Evolutionary conservation across 148 eudicot genomes (phyloP).

Genomic region (Chenopodium formosanum): DNA sequence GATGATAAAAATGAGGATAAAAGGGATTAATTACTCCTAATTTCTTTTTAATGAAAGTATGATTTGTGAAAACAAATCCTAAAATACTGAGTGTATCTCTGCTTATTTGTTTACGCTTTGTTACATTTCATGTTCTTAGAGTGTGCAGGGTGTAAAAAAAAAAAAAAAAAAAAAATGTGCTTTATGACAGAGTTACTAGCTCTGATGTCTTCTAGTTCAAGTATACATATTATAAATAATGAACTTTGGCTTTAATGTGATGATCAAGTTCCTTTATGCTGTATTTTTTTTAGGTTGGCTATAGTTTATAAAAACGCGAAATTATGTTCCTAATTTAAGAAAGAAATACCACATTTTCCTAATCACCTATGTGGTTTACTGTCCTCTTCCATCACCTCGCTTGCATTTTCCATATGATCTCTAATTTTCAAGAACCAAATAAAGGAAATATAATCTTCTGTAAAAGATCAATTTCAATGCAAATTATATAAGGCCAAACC

Average conservation of each 20-base stretch:
- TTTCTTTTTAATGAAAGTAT: neutral
- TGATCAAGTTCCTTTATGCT: too few relatives aligned
- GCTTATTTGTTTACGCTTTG: neutral
- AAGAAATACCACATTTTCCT: too few relatives aligned
- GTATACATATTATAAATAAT: constrained; percentile 3
- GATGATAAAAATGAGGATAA: constrained; percentile 29
- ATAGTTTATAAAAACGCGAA: too few relatives aligned
- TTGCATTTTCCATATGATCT: too few relatives aligned
- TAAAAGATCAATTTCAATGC: too few relatives aligned
- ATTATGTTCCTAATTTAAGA: too few relatives aligned
- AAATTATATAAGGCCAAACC: too few relatives aligned
- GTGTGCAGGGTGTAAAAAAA: neutral
- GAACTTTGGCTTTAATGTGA: neutral
- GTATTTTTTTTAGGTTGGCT: neutral
- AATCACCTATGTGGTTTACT: too few relatives aligned
- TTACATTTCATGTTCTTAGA: neutral
- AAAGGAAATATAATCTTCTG: neutral
- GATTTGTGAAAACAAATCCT: neutral
- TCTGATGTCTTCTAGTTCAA: constrained; percentile 8
- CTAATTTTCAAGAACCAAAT: too few relatives aligned
- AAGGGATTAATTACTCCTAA: neutral
- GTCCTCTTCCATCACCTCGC: too few relatives aligned
- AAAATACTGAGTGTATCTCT: neutral
- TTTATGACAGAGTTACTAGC: constrained; percentile 12
- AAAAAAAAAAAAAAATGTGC: too few relatives aligned